Conservation (phyloP, 176 grass and related monocot genomes). For the Oryza glaberrima region DNA sequence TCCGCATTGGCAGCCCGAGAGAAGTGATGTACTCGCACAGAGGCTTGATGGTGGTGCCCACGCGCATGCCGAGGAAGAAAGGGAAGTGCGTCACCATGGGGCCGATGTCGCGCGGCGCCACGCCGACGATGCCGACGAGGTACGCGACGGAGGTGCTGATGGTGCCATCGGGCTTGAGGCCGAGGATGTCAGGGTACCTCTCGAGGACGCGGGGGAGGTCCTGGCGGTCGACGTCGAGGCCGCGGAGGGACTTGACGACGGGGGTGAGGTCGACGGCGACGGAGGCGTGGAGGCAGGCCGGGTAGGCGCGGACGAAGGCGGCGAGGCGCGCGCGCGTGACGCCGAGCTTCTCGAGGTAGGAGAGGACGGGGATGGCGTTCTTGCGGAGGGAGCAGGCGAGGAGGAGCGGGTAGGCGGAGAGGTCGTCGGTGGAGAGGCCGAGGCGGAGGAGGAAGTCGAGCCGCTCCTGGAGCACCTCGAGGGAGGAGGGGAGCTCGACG, state of each 20-base stretch:
- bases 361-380: constrained; percentile 89
- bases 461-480: constrained; percentile 93
- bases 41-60: constrained; percentile 86
- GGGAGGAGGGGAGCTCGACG: constrained; percentile 89
- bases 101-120: constrained; percentile 84
- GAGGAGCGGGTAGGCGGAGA: constrained; percentile 79
- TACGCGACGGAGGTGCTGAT: constrained; percentile 95
- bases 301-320: constrained; percentile 76
- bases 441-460: constrained; percentile 95
- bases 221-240: constrained; percentile 87
- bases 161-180: constrained; percentile 91
- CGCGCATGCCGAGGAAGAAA: constrained; percentile 86
- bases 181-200: constrained; percentile 76
- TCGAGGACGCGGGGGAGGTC: constrained; percentile 89
- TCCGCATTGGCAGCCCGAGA: constrained; percentile 67
- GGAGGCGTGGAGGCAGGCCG: constrained; percentile 86
- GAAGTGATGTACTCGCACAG: constrained; percentile 85
- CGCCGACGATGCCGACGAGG: constrained; percentile 73
- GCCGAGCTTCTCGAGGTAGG: constrained; percentile 93
- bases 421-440: constrained; percentile 85
- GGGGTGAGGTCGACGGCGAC: constrained; percentile 87
- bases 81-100: constrained; percentile 97
- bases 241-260: constrained; percentile 74
- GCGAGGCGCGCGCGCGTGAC: constrained; percentile 73
- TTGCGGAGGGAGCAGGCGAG: constrained; percentile 91